phyloP scores from a whole-genome alignment of 2,329 filamentous ascomycete species.

The Cordyceps tenuipes region DNA sequence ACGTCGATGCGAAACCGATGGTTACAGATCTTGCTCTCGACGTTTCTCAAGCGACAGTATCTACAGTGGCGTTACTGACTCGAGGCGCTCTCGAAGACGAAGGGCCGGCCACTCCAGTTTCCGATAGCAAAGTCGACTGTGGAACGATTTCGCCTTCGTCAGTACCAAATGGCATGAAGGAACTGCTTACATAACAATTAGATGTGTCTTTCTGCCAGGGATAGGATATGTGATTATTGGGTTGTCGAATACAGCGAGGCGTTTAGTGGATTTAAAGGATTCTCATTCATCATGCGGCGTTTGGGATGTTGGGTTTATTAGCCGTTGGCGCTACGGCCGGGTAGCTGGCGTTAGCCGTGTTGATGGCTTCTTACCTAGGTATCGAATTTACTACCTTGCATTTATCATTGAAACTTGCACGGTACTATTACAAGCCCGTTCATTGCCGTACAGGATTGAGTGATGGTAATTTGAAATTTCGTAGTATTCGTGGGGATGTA shows the following conservation, averaged over 20 bases:
- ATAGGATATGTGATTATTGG: not conserved
- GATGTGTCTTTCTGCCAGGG: not conserved
- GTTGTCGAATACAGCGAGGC: not conserved
- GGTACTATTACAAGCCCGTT: too few species aligned
- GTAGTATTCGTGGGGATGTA: too few species aligned
- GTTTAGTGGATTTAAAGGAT: not conserved
- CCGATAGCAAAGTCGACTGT: conserved; percentile 10
- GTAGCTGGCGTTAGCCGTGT: not conserved
- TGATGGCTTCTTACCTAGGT: not conserved
- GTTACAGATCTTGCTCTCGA: not conserved
- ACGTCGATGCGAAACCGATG: not conserved
- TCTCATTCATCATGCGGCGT: not conserved
- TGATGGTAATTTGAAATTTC: too few species aligned
- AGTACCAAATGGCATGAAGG: conserved; percentile 31
- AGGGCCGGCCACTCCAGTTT: conserved; percentile 21
- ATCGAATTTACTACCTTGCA: not conserved
- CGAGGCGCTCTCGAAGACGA: conserved; percentile 11
- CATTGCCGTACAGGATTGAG: too few species aligned
- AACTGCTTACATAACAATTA: conserved; percentile 25
- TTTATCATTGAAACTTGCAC: not conserved
- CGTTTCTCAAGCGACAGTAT: not conserved
- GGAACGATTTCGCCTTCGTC: conserved; percentile 37
- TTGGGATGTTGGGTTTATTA: not conserved
- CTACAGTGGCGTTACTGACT: not conserved
- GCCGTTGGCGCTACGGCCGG: not conserved